phyloP scores from a whole-genome alignment of 768 basidiomycete species.

The Fistulinella prunicolor region DNA sequence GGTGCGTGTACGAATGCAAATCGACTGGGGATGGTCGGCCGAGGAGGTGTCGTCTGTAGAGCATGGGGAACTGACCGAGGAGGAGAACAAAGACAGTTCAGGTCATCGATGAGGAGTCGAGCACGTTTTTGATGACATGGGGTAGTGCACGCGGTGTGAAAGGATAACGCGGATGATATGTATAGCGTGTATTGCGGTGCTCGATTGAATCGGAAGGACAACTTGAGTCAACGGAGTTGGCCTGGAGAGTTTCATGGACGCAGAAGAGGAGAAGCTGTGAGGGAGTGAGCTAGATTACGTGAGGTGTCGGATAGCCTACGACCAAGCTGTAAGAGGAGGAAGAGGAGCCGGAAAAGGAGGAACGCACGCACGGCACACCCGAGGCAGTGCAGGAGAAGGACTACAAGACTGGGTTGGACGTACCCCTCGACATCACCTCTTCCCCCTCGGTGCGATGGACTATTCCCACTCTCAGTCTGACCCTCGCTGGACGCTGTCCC shows the following conservation, averaged over 20 bases:
- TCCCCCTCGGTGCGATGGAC: slow-evolving; percentile 18
- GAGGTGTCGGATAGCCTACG: too few relatives aligned
- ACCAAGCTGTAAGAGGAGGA: slow-evolving; percentile 26
- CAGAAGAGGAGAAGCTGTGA: too few relatives aligned
- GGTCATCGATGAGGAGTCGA: slow-evolving; percentile 1
- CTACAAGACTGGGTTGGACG: slow-evolving; percentile 12
- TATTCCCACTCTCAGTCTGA: slow-evolving; percentile 21
- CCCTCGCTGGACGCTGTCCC: too few relatives aligned
- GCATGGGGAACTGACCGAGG: too few relatives aligned
- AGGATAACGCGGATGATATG: not conserved
- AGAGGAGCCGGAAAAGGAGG: too few relatives aligned
- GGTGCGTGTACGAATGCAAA: not conserved
- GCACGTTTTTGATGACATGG: slow-evolving; percentile 27
- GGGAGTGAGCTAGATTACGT: too few relatives aligned
- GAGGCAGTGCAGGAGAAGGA: slow-evolving; percentile 15
- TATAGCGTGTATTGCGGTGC: not conserved
- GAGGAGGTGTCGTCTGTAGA: not conserved
- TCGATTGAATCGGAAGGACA: too few relatives aligned
- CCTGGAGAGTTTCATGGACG: too few relatives aligned
- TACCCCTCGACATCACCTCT: not conserved
- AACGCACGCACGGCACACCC: too few relatives aligned
- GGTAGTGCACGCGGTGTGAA: slow-evolving; percentile 11
- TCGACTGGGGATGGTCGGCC: not conserved
- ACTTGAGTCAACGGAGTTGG: too few relatives aligned
- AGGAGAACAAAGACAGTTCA: not conserved